These are phyloP conservation scores for Arthroderma sp. DNA, from an alignment of 2,329 filamentous ascomycete species.

Conservation along the genomic window DNA sequence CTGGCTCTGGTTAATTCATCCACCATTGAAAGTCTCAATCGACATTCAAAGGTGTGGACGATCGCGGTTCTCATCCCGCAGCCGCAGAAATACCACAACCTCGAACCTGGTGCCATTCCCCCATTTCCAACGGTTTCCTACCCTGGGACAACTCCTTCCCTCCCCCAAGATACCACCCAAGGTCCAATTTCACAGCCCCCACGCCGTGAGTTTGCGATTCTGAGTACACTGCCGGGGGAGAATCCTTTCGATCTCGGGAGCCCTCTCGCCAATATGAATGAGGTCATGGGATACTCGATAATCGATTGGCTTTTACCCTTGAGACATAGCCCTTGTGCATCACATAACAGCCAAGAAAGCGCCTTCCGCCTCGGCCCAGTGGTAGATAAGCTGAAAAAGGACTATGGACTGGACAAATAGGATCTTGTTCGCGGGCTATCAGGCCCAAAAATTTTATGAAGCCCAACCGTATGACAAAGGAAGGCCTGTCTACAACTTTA, in stretches of 20 bases:
- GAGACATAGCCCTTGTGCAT: slow-evolving; percentile 57
- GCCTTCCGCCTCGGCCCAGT: slow-evolving; percentile 55
- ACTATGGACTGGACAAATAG: slow-evolving; percentile 23
- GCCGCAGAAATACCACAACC: slow-evolving; percentile 21
- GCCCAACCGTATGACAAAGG: no score
- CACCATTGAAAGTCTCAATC: slow-evolving; percentile 65
- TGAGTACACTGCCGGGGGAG: slow-evolving; percentile 58
- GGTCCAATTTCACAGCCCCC: slow-evolving; percentile 16
- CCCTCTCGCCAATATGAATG: slow-evolving; percentile 54
- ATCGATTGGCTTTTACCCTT: slow-evolving; percentile 74
- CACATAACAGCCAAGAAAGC: slow-evolving; percentile 51
- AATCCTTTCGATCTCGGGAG: slow-evolving; percentile 74
- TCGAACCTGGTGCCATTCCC: slow-evolving; percentile 23
- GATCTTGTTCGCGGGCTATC: no score
- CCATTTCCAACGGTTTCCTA: slow-evolving; percentile 25
- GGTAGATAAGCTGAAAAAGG: slow-evolving; percentile 42
- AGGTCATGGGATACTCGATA: slow-evolving; percentile 60
- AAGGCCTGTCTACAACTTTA: no score
- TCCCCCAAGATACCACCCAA: slow-evolving; percentile 4
- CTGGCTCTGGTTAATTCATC: slow-evolving; percentile 63
- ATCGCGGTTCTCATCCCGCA: slow-evolving; percentile 61
- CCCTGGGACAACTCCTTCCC: slow-evolving; percentile 18
- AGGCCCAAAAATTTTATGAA: no score
- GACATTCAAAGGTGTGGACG: slow-evolving; percentile 49
- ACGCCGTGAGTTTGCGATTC: slow-evolving; percentile 61